Percentiles rank a stretch among this genome's conserved stretches.
phyloP scores from a whole-genome alignment of 2,329 filamentous ascomycete species.

The Neonectria ditissima region DNA sequence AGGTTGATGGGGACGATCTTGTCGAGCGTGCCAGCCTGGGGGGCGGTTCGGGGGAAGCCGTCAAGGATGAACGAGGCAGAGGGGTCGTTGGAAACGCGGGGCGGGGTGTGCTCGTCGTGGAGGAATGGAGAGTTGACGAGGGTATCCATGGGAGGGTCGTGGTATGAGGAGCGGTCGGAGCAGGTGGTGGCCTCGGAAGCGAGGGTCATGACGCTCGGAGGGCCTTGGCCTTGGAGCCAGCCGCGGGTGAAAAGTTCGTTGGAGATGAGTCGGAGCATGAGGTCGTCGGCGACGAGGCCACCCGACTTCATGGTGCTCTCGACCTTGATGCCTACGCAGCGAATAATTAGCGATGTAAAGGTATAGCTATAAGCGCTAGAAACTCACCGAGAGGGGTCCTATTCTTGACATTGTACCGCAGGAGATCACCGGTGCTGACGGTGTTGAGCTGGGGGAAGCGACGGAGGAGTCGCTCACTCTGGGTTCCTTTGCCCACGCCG shows the following conservation, averaged over 20 bases:
- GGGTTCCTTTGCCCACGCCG: slow-evolving; percentile 97
- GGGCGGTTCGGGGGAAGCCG: slow-evolving; percentile 90
- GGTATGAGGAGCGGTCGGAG: slow-evolving; percentile 51
- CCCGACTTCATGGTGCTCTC: slow-evolving; percentile 89
- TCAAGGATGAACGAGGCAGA: slow-evolving; percentile 93
- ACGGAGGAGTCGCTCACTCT: slow-evolving; percentile 87
- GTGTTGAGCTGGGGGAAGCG: slow-evolving; percentile 90
- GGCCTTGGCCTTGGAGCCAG: slow-evolving; percentile 74
- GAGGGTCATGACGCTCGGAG: slow-evolving; percentile 64
- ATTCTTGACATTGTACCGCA: slow-evolving; percentile 92
- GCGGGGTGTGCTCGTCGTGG: slow-evolving; percentile 52
- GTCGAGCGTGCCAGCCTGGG: slow-evolving; percentile 83
- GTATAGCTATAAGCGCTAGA: too few relatives aligned
- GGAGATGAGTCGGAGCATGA: slow-evolving; percentile 93
- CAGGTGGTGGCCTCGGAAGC: slow-evolving; percentile 56
- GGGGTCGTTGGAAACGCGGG: slow-evolving; percentile 73
- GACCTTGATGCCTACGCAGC: slow-evolving; percentile 81
- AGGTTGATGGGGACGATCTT: slow-evolving; percentile 92
- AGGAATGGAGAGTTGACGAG: slow-evolving; percentile 56
- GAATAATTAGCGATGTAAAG: slow-evolving; percentile 18
- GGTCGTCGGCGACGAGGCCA: slow-evolving; percentile 88
- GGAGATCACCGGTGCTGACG: slow-evolving; percentile 92
- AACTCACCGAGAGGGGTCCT: slow-evolving; percentile 83
- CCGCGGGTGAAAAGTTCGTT: slow-evolving; percentile 87
- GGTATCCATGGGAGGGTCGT: slow-evolving; percentile 51